These are phyloP conservation scores for Kuraishia piskuri DNA, from an alignment of 805 yeast species.

Conservation along the genomic window DNA sequence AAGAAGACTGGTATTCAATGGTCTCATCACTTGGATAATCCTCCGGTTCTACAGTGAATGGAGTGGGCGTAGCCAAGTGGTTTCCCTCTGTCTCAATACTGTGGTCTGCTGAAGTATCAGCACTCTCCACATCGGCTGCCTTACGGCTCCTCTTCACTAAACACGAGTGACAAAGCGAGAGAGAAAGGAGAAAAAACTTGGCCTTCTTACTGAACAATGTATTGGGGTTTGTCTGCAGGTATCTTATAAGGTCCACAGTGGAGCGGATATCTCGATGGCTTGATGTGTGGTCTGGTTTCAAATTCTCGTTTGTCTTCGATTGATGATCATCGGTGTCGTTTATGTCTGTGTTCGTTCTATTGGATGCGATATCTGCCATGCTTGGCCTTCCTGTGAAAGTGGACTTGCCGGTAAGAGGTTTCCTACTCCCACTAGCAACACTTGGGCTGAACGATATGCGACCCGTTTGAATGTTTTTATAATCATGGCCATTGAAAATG, in stretches of 20 bases:
- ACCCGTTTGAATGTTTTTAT: not conserved
- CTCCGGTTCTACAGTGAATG: conserved; percentile 7
- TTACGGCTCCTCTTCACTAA: conserved; percentile 48
- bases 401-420: conserved; percentile 18
- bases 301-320: conserved; percentile 25
- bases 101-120: conserved; percentile 14
- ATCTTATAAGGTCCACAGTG: conserved; percentile 58
- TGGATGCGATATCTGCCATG: conserved; percentile 33
- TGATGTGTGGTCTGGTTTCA: not conserved
- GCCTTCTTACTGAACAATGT: conserved; percentile 63
- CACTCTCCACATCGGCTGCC: conserved; percentile 2
- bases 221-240: conserved; percentile 65
- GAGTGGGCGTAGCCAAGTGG: conserved; percentile 9
- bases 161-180: conserved; percentile 88
- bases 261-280: conserved; percentile 33
- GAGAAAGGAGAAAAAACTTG: conserved; percentile 66
- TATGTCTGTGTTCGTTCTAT: conserved; percentile 15
- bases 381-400: conserved; percentile 48
- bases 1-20: conserved; percentile 83
- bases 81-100: conserved; percentile 4
- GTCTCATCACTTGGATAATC: conserved; percentile 27
- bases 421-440: not conserved
- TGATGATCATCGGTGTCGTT: conserved; percentile 11
- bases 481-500: not conserved
- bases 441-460: not conserved